Evolutionary conservation across 768 basidiomycete species (phyloP), one percentile per base, ranked within the genome.

Genomic region (Multifurca ochricompacta): DNA sequence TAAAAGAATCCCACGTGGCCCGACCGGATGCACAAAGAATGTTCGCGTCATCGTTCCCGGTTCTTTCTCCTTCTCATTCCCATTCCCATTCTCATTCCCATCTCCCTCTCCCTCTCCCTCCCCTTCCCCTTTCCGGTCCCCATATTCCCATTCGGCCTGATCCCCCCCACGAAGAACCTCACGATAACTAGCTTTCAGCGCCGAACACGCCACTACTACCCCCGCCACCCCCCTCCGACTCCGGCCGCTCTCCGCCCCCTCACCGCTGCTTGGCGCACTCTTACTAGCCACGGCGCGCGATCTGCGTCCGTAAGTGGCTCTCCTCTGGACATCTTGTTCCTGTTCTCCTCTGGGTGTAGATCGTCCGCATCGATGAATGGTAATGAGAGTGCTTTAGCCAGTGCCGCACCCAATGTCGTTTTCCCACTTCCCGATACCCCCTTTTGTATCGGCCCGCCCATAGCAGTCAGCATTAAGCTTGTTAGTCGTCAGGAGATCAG

Each of bases 311-410:
- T 83, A 59, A 98, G 72, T 4, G 92, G 85, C 21, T 73, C 69
- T 0, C 91, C 91, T 1, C 70, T 65, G 4, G 81, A 70, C 93
- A 97, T 96, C 77, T 97, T 98, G 27, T 79, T 83, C 37, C 95
- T 78, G 68, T 95, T 95, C 11, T 77, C 68, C 21, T 73, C 64
- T 0, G 93, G 87, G 65, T 97, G 94, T 27, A 96, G 75, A 58
- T 87, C 83, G 66, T 96, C 93, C 27, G 87, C 94, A 64, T 97
- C 94, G 55, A 91, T 71, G 70, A 87, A 95, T 1, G 91, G 84
- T 56, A 91, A 59, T n/a, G 67, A 68, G 44, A 91, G 73, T 25
- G 73, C 71, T 35, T 70, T 62, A 6, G 87, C 78, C n/a, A 94
- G 71, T 6, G 78, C 80, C 4, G 58, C 59, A 0, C 85, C 89